phyloP scores from a whole-genome alignment of 164 flowering plant species.

The Saururus chinensis region DNA sequence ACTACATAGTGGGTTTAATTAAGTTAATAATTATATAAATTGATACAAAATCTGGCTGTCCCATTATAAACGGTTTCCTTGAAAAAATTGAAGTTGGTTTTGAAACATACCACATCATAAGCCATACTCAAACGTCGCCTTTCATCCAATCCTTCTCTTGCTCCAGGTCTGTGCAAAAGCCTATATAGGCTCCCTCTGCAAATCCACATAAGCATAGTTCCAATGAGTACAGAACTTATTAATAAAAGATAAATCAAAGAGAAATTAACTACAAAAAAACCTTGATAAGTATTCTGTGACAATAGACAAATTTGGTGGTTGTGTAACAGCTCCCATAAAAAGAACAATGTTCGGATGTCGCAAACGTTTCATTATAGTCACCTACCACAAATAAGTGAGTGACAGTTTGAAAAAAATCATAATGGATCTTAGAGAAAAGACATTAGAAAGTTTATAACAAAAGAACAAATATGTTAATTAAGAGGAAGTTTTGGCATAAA shows the following conservation, averaged over 20 bases:
- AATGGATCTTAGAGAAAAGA: not conserved
- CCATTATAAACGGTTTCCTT: too few relatives aligned
- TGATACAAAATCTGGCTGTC: not conserved
- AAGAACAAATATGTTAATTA: not conserved
- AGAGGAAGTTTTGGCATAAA: not conserved
- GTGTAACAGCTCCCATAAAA: conserved; percentile 96
- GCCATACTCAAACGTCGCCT: conserved; percentile 92
- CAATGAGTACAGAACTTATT: not conserved
- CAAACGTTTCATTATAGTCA: conserved; percentile 88
- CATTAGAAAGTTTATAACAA: not conserved
- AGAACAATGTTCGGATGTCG: conserved; percentile 99
- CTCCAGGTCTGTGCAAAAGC: conserved; percentile 83
- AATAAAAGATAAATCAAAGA: not conserved
- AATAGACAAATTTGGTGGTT: conserved; percentile 90
- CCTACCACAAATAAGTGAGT: conserved; percentile 27
- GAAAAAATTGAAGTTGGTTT: too few relatives aligned
- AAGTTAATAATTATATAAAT: too few relatives aligned
- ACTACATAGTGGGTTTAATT: too few relatives aligned
- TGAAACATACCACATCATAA: conserved; percentile 75
- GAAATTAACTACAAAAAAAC: conserved; percentile 20
- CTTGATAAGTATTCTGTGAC: conserved; percentile 96
- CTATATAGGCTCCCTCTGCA: conserved; percentile 93
- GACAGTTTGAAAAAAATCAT: not conserved
- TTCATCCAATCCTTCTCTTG: conserved; percentile 75
- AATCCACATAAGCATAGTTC: conserved; percentile 4